Conservation (phyloP, 2,329 filamentous ascomycete genomes). For the Arthrobotrys iridis region DNA sequence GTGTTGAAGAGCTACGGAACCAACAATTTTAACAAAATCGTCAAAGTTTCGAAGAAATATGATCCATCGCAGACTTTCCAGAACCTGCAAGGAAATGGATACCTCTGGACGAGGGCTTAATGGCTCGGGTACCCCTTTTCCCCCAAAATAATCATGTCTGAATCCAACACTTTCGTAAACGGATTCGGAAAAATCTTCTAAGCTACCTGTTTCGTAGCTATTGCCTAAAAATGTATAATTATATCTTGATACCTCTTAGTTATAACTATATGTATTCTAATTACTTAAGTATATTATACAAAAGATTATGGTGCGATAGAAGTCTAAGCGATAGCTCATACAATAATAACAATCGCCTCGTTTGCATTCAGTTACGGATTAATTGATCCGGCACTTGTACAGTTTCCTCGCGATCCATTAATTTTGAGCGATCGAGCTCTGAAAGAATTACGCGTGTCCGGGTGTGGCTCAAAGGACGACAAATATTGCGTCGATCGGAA, state of each 20-base stretch:
- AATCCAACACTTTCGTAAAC: too few species aligned
- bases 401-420: not conserved
- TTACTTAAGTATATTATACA: too few species aligned
- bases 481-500: not conserved
- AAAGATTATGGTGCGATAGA: not conserved
- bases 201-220: not conserved
- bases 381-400: not conserved
- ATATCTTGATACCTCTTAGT: not conserved
- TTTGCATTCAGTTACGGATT: not conserved
- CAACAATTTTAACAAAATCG: conserved; percentile 14
- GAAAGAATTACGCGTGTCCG: too few species aligned
- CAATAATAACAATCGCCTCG: too few species aligned
- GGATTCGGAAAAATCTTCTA: too few species aligned
- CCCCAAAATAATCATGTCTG: not conserved
- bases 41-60: conserved; percentile 22
- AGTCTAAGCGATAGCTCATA: not conserved
- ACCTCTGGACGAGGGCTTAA: conserved; percentile 16
- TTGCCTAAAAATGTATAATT: not conserved
- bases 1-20: conserved; percentile 7
- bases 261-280: too few species aligned
- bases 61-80: conserved; percentile 25
- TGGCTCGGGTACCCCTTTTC: not conserved
- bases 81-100: conserved; percentile 21
- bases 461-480: not conserved
- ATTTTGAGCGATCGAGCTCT: not conserved